These are phyloP conservation scores for Heliocybe sulcata DNA, from an alignment of 1,284 basidiomycete species.

Conservation along the genomic window DNA sequence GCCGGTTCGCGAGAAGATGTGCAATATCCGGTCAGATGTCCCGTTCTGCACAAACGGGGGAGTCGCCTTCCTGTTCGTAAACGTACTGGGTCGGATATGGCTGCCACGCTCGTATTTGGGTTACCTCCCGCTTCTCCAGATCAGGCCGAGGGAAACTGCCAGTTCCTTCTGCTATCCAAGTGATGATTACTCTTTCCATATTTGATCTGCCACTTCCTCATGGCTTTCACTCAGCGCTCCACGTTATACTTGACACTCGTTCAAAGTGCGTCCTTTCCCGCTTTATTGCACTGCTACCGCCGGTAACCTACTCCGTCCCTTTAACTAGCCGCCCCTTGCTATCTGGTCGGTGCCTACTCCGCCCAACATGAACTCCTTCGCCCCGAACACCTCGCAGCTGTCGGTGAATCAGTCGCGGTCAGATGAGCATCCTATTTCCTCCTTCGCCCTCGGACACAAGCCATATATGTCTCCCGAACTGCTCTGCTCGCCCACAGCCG, in stretches of 20 bases:
- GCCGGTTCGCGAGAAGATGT: not conserved
- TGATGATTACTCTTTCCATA: not conserved
- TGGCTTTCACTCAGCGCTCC: not conserved
- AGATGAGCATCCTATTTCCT: conserved; percentile 1
- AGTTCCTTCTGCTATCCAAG: not conserved
- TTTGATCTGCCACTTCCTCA: not conserved
- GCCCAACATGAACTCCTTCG: not conserved
- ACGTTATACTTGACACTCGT: not conserved
- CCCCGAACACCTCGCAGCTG: not conserved
- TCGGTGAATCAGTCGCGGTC: not conserved
- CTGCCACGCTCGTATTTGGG: not conserved
- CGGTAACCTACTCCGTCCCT: not conserved
- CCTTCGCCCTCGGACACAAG: not conserved
- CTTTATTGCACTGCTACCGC: not conserved
- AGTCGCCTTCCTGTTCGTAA: not conserved
- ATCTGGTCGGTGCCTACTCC: not conserved
- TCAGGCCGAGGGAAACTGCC: not conserved
- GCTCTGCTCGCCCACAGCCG: not conserved
- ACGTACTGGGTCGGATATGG: too few relatives aligned
- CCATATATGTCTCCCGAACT: not conserved
- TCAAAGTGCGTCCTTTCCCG: not conserved
- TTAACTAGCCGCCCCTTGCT: too few relatives aligned
- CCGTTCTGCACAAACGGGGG: not conserved
- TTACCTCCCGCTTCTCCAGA: not conserved
- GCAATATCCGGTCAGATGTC: not conserved